These are phyloP conservation scores for Ophiostoma fasciatum DNA, from an alignment of 2,329 filamentous ascomycete genomes.

Conservation along the genomic window DNA sequence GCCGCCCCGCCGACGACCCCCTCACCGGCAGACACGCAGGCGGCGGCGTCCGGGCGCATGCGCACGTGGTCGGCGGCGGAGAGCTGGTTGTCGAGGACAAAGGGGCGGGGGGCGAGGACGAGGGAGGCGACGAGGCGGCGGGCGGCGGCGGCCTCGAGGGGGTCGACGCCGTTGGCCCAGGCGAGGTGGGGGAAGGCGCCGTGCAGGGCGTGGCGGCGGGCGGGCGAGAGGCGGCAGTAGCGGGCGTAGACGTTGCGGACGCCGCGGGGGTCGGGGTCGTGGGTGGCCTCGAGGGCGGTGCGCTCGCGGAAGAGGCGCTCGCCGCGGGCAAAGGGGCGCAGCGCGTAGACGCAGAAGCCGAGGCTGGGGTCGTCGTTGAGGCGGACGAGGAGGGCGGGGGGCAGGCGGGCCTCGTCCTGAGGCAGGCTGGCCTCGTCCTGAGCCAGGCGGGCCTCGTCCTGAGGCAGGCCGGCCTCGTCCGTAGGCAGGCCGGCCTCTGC, in stretches of 20 bases:
- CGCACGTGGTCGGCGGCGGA: slow-evolving; percentile 10
- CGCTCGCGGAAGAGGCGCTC: slow-evolving; percentile 17
- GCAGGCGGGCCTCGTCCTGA: too few species aligned
- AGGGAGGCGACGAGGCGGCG: slow-evolving; percentile 8
- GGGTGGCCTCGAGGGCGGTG: slow-evolving; percentile 12
- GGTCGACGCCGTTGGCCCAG: slow-evolving; percentile 10
- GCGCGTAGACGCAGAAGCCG: slow-evolving; percentile 18
- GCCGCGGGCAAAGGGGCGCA: slow-evolving; percentile 11
- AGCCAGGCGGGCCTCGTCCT: too few species aligned
- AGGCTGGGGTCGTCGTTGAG: slow-evolving; percentile 10
- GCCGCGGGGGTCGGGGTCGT: slow-evolving; percentile 9
- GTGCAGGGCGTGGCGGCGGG: slow-evolving; percentile 8
- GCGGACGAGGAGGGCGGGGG: slow-evolving; percentile 7
- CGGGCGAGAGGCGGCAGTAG: slow-evolving; percentile 2
- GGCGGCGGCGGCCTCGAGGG: slow-evolving; percentile 6
- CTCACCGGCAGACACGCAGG: not conserved
- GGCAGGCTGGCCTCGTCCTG: too few species aligned
- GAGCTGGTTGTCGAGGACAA: slow-evolving; percentile 5
- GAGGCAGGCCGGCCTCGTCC: too few species aligned
- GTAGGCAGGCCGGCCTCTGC: too few species aligned
- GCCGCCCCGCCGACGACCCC: not conserved
- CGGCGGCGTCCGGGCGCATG: slow-evolving; percentile 10
- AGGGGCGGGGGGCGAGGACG: not conserved
- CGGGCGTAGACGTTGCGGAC: slow-evolving; percentile 8
- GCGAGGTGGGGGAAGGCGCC: slow-evolving; percentile 12